phyloP scores from a whole-genome alignment of 1,284 basidiomycete species.

The Anthracocystis panici-leucophaei region DNA sequence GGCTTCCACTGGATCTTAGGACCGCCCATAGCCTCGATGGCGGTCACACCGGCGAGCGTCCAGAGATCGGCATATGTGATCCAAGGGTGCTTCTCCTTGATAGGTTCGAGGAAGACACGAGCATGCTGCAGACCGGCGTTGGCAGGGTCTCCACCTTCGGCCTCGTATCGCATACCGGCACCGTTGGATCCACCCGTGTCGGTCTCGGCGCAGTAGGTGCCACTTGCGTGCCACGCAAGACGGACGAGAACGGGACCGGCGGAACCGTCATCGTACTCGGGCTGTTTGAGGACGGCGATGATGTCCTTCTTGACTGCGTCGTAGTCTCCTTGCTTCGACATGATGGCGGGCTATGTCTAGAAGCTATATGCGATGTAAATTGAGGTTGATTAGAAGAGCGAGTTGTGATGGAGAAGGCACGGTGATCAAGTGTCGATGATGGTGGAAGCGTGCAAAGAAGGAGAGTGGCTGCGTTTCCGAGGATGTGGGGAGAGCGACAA shows the following conservation, averaged over 20 bases:
- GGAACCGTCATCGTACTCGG: slow-evolving; percentile 68
- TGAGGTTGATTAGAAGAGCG: not conserved
- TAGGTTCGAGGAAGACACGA: slow-evolving; percentile 72
- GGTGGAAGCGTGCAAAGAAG: slow-evolving; percentile 1
- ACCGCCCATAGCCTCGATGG: slow-evolving; percentile 73
- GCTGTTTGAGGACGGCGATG: slow-evolving; percentile 63
- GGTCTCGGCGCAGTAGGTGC: slow-evolving; percentile 67
- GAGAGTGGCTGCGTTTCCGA: not conserved
- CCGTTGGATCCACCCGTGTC: slow-evolving; percentile 74
- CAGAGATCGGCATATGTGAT: slow-evolving; percentile 72
- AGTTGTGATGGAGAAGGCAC: not conserved
- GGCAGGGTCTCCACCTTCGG: slow-evolving; percentile 70
- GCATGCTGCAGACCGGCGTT: slow-evolving; percentile 73
- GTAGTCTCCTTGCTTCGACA: slow-evolving; percentile 60
- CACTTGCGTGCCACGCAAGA: slow-evolving; percentile 67
- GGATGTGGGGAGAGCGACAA: slow-evolving; percentile 11
- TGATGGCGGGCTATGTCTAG: slow-evolving; percentile 5
- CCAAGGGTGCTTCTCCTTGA: slow-evolving; percentile 73
- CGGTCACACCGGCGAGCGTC: slow-evolving; percentile 72
- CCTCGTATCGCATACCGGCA: slow-evolving; percentile 70
- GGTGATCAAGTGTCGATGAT: slow-evolving; percentile 12
- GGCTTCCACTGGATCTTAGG: slow-evolving; percentile 71
- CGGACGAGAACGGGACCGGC: slow-evolving; percentile 67
- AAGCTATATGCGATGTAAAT: not conserved
- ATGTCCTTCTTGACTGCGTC: slow-evolving; percentile 66